phyloP scores from a whole-genome alignment of 2,329 filamentous ascomycete species.

The Paraphaeosphaeria minitans region DNA sequence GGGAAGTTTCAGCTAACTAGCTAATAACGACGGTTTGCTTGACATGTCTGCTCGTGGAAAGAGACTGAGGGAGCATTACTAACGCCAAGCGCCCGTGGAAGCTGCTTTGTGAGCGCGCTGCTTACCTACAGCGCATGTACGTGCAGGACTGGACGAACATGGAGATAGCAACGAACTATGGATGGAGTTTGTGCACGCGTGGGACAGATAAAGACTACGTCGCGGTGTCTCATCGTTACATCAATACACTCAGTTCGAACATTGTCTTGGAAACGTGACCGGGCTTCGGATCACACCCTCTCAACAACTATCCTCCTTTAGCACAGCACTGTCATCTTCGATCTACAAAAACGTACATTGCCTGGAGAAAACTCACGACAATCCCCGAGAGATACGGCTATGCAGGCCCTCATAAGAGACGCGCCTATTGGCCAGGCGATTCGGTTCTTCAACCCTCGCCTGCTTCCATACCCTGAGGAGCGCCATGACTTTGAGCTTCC shows the following conservation, averaged over 20 bases:
- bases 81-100: neutral
- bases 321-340: neutral
- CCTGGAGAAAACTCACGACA: neutral
- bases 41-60: neutral
- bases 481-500: slow-evolving; percentile 60
- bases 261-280: slow-evolving; percentile 1
- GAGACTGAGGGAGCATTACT: slow-evolving; percentile 4
- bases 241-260: too few relatives aligned
- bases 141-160: neutral
- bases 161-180: slow-evolving; percentile 2
- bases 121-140: slow-evolving; percentile 5
- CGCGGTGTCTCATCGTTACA: neutral
- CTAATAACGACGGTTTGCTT: neutral
- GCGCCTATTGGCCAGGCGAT: slow-evolving; percentile 64
- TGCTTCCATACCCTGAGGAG: slow-evolving; percentile 66
- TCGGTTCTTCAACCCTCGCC: slow-evolving; percentile 57
- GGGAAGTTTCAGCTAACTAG: neutral
- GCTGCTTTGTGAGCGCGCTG: slow-evolving; percentile 11
- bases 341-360: neutral
- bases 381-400: slow-evolving; percentile 15
- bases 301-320: neutral
- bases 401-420: slow-evolving; percentile 57
- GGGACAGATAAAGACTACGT: slow-evolving; percentile 1
- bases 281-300: neutral
- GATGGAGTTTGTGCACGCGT: neutral